These are phyloP conservation scores for Trichoderma gamsii DNA, from an alignment of 495 filamentous ascomycete genomes.

Conservation along the genomic window DNA sequence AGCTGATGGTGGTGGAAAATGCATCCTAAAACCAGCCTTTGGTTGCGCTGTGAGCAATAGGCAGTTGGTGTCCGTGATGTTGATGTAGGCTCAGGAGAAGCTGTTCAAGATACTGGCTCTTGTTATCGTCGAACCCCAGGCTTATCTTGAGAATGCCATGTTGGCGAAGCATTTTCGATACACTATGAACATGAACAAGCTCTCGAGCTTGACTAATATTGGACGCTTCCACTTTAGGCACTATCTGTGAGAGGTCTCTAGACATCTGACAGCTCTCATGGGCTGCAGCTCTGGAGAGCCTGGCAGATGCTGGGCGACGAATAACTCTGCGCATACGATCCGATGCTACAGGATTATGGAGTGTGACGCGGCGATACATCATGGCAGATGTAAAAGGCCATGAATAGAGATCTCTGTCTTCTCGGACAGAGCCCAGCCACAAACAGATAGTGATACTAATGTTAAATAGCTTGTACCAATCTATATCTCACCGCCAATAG, in stretches of 20 bases:
- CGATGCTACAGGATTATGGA: background rate
- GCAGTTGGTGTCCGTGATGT: slow-evolving; percentile 29
- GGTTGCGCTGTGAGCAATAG: slow-evolving; percentile 32
- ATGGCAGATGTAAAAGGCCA: background rate
- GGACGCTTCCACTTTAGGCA: background rate
- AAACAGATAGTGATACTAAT: no score
- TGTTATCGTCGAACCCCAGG: slow-evolving; percentile 25
- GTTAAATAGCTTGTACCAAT: no score
- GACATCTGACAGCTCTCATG: background rate
- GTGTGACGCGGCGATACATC: background rate
- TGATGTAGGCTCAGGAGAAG: slow-evolving; percentile 28
- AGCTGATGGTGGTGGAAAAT: slow-evolving; percentile 20
- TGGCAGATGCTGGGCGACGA: background rate
- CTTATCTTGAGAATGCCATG: slow-evolving; percentile 27
- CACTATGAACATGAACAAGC: background rate
- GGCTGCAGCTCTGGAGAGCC: background rate
- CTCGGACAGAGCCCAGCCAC: no score
- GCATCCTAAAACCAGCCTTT: slow-evolving; percentile 38
- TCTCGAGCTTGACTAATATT: background rate
- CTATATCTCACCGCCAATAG: no score
- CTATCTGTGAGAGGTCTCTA: background rate
- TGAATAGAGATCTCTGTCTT: no score
- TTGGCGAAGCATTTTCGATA: background rate
- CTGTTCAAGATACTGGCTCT: no score
- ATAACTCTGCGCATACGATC: background rate